These are phyloP conservation scores for Yueomyces sp. DNA, from an alignment of 1,139 yeast species.

Conservation along the genomic window DNA sequence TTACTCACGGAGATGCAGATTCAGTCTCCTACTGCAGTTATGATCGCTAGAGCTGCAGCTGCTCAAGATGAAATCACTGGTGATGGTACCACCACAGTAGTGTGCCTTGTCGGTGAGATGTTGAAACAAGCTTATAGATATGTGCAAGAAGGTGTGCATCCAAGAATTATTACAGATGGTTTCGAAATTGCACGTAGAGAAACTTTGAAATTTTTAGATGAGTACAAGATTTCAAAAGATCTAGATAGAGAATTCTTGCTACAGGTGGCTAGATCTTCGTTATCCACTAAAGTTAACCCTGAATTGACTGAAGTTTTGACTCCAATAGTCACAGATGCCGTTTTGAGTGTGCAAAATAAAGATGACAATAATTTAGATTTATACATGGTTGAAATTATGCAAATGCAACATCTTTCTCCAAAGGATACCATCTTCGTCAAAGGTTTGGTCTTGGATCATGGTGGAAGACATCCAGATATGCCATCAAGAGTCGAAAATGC, in stretches of 20 bases:
- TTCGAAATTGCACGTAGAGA: slow-evolving; percentile 81
- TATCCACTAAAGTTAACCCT: slow-evolving; percentile 70
- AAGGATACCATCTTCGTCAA: slow-evolving; percentile 71
- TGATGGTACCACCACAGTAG: slow-evolving; percentile 98
- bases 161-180: slow-evolving; percentile 88
- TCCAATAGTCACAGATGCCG: slow-evolving; percentile 96
- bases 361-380: slow-evolving; percentile 56
- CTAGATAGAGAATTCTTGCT: slow-evolving; percentile 77
- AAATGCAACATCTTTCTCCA: slow-evolving; percentile 89
- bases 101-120: slow-evolving; percentile 85
- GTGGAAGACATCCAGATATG: slow-evolving; percentile 99
- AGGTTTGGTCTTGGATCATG: slow-evolving; percentile 94
- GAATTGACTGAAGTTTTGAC: slow-evolving; percentile 72
- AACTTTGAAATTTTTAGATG: slow-evolving; percentile 54
- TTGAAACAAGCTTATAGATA: slow-evolving; percentile 90
- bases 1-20: slow-evolving; percentile 93
- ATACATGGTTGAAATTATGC: slow-evolving; percentile 97
- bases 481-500: slow-evolving; percentile 82
- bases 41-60: slow-evolving; percentile 97
- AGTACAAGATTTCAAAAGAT: slow-evolving; percentile 32
- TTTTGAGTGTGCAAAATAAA: slow-evolving; percentile 52
- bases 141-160: slow-evolving; percentile 90
- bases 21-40: slow-evolving; percentile 98
- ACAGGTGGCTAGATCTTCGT: slow-evolving; percentile 84
- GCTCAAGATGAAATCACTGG: slow-evolving; percentile 99